Percentiles rank a stretch among this genome's conserved stretches.
phyloP scores from a whole-genome alignment of 106 monocot genomes.

The Alisma plantagoaquatica region DNA sequence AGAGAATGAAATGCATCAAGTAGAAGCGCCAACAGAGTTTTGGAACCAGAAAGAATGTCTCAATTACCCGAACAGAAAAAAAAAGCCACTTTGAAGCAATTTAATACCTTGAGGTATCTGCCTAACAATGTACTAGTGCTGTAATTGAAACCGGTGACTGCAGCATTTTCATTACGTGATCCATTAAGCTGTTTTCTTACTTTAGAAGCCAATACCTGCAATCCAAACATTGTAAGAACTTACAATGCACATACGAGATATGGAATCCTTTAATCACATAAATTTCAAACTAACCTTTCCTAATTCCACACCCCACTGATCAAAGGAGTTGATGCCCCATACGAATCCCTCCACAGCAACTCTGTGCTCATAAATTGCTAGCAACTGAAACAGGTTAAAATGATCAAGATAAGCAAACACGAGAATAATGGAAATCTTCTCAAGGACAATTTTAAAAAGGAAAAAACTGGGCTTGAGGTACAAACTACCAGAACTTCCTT shows the following conservation, averaged over 20 bases:
- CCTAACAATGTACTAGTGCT: constrained; percentile 71
- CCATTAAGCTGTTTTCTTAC: constrained; percentile 77
- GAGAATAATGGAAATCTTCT: too few relatives aligned
- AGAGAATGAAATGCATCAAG: neutral
- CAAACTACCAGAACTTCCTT: too few relatives aligned
- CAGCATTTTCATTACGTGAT: constrained; percentile 46
- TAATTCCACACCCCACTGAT: constrained; percentile 97
- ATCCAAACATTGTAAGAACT: neutral
- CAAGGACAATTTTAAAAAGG: too few relatives aligned
- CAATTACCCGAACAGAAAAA: too few relatives aligned
- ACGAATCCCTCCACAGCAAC: constrained; percentile 91
- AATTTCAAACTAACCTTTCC: constrained; percentile 57
- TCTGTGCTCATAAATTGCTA: constrained; percentile 95
- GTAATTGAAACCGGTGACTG: constrained; percentile 70
- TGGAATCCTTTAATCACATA: neutral
- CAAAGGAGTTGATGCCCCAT: constrained; percentile 99
- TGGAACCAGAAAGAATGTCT: too few relatives aligned
- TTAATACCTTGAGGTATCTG: constrained; percentile 74
- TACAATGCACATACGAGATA: neutral
- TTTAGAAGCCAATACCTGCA: constrained; percentile 78
- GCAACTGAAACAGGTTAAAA: constrained; percentile 36
- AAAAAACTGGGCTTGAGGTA: too few relatives aligned
- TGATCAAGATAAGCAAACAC: neutral
- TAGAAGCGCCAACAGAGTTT: neutral
- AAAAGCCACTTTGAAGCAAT: neutral